Conservation (phyloP, 2,329 filamentous ascomycete species). For the Pyrenophora graminea region DNA sequence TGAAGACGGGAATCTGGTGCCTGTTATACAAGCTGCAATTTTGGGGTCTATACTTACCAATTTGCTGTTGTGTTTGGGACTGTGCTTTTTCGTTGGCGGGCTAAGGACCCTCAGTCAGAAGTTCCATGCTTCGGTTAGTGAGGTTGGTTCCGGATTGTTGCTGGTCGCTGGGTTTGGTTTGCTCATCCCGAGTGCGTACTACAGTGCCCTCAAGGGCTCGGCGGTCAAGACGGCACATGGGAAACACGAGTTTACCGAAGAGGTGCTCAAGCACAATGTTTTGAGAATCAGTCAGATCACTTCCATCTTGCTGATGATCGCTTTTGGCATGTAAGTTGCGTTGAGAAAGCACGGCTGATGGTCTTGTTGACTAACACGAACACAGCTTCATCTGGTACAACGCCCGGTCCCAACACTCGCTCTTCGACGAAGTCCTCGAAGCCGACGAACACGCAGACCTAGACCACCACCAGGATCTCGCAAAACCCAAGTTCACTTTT, state of each 20-base stretch:
- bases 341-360: too few species aligned
- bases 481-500: slow-evolving; percentile 72
- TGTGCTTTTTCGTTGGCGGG: slow-evolving; percentile 77
- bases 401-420: slow-evolving; percentile 72
- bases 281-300: slow-evolving; percentile 44
- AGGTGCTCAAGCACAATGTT: slow-evolving; percentile 40
- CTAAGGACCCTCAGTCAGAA: slow-evolving; percentile 68
- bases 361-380: slow-evolving; percentile 56
- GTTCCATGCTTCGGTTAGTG: slow-evolving; percentile 76
- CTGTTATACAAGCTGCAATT: slow-evolving; percentile 81
- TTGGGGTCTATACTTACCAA: slow-evolving; percentile 83
- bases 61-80: slow-evolving; percentile 75
- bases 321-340: slow-evolving; percentile 32
- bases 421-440: slow-evolving; percentile 76
- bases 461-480: slow-evolving; percentile 63
- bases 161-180: slow-evolving; percentile 70
- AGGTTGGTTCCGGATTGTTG: slow-evolving; percentile 76
- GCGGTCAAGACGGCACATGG: slow-evolving; percentile 32
- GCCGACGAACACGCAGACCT: slow-evolving; percentile 69
- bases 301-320: slow-evolving; percentile 43
- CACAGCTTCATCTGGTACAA: slow-evolving; percentile 69
- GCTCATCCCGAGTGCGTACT: slow-evolving; percentile 43
- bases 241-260: slow-evolving; percentile 40
- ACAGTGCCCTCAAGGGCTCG: slow-evolving; percentile 51
- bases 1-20: slow-evolving; percentile 49